Base-by-base conservation (phyloP, 305 asterid genomes). In the Andrographis paniculata region DNA sequence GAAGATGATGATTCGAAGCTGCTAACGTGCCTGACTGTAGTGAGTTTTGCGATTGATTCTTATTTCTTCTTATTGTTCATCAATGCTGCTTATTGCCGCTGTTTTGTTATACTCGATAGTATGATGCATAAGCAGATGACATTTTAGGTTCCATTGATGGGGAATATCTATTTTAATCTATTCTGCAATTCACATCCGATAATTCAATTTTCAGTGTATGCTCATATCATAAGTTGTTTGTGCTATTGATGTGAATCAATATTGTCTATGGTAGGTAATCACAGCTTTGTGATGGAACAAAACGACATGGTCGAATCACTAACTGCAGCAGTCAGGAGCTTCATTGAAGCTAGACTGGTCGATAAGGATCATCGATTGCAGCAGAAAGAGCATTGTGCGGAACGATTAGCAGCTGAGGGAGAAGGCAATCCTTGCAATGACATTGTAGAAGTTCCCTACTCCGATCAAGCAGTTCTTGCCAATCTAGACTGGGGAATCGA, bases 401-500 rank as follows among this genome's bases (percentile, higher is more conserved):
- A 77, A 70, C 73, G 95, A 51, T 56, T 86, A 47, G 85, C 95
- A 52, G 95, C 94, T 6, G 92, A 69, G 61, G 71, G 79, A 46
- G 80, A 60, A 42, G 68, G 67, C 48, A n/a, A n/a, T n/a, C 53
- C 69, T 1, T 56, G 64, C 42, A 63, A 66, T 33, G 71, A 55
- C 15, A 36, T 48, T n/a, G n/a, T n/a, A 0, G 89, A 76, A 57
- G 73, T 86, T 40, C 43, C 77, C 16, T 86, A 82, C 78, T 82
- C 95, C 0, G 95, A 82, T 55, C 95, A 86, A 55, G 94, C 94
- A 3, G 86, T 86, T 21, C 51, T 86, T 31, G 95, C 95, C 0
- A 86, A 86, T 62, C 71, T 86, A 0, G 95, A 86, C 43, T 82
- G 95, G 95, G 95, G 94, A 20, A 86, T 82, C 8, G 95, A 82